Percentiles rank a stretch among this genome's conserved stretches.
phyloP scores from a whole-genome alignment of 768 basidiomycete species.

The Clitopilus passeckerianus region DNA sequence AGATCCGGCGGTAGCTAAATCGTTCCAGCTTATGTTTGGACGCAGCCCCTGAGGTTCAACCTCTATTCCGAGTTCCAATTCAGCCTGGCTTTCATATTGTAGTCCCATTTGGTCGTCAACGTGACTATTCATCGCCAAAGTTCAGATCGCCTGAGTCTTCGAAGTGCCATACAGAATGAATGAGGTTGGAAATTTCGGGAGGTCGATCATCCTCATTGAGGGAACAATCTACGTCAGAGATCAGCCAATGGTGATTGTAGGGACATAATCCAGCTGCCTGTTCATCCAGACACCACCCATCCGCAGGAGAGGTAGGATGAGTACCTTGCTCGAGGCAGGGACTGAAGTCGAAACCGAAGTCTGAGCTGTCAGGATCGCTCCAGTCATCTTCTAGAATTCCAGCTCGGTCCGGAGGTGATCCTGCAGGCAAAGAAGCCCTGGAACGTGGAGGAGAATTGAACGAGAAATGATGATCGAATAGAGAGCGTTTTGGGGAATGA shows the following conservation, averaged over 20 bases:
- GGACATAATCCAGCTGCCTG: background rate
- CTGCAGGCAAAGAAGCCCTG: conserved; percentile 3
- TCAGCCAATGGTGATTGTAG: background rate
- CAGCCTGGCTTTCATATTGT: conserved; percentile 7
- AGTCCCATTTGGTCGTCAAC: conserved; percentile 4
- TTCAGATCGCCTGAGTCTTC: background rate
- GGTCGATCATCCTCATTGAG: background rate
- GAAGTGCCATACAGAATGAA: background rate
- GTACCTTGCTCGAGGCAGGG: background rate
- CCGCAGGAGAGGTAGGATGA: background rate
- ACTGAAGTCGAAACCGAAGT: conserved; percentile 3
- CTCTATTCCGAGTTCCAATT: conserved; percentile 2
- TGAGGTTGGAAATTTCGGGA: background rate
- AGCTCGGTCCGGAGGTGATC: conserved; percentile 4
- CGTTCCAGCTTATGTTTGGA: conserved; percentile 1
- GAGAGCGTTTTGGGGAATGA: background rate
- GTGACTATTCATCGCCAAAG: conserved; percentile 5
- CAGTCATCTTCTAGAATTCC: conserved; percentile 2
- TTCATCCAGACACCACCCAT: background rate
- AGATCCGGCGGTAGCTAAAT: conserved; percentile 4
- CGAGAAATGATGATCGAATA: background rate
- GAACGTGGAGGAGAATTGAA: conserved; percentile 5
- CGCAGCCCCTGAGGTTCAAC: conserved; percentile 4
- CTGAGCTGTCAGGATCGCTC: conserved; percentile 6
- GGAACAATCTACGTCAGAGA: background rate